Base-by-base conservation (phyloP, 1,139 yeast species). In the Scheffersomyces insectosa region DNA sequence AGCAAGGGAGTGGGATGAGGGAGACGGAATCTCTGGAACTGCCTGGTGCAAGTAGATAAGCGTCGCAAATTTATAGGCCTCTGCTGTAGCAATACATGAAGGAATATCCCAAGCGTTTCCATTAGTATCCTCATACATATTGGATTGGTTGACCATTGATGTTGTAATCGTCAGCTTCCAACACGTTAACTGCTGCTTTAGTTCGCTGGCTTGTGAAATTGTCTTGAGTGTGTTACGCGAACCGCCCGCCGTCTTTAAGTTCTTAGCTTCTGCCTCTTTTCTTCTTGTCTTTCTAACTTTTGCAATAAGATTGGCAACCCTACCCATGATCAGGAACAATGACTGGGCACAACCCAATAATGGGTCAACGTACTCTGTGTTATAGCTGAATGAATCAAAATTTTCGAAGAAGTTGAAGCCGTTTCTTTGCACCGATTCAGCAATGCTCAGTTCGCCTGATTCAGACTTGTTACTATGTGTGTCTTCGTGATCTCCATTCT, bases 1-100 rank as follows among this genome's bases (percentile, higher is more conserved):
- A 0, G 88, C 85, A 29, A 82, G 57, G 44, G 72, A 78, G 46
- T 76, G 82, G 1, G 85, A 77, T 5, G 79, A 59, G 32, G 69
- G 60, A 5, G 82, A 76, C 4, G 86, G 85, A 16, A 82, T 73
- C 52, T 83, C 87, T 0, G 88, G 88, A 2, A 83, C 86, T 0
- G 87, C 84, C 55, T 83, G 88, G 55, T 82, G 87, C 33, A 83
- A 62, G 54, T 80, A 82, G 16, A 83, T 56, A 36, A 83, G 59
- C 0, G 85, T 71, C 1, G 87, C 75, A 56, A 71, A 80, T 38
- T 86, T 59, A 57, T 83, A 83, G 0, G 88, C 83, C 55, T 83
- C 88, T 1, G 88, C 88, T 0, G 88, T 82, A 2, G 87, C 80
- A 28, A 83, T 69, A 47, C 85, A 80, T 10, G 85, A 76, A 5